A percentile compares a stretch with the other conserved stretches of the same genome.
Conservation (phyloP, 2,329 filamentous ascomycete species). For the Talaromyces piceae region DNA sequence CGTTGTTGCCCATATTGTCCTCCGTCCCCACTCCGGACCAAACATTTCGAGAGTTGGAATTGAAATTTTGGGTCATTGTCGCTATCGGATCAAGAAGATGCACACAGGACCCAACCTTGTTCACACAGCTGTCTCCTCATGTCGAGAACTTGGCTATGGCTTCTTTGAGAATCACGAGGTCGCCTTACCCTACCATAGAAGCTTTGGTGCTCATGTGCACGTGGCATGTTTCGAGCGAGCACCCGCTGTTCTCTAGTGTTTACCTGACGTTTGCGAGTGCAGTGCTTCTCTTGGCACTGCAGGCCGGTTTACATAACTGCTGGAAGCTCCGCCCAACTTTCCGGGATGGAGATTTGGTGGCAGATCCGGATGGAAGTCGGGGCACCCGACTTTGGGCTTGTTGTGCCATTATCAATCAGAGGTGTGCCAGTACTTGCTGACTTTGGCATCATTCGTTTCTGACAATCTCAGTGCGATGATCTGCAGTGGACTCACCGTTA, state of each 20-base stretch:
- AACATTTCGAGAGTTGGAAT: not conserved
- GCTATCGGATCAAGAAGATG: not conserved
- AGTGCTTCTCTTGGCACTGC: not conserved
- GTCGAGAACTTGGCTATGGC: not conserved
- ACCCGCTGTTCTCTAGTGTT: not conserved
- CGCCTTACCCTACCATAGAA: not conserved
- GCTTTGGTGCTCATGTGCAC: not conserved
- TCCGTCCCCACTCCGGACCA: not conserved
- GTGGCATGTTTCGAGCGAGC: not conserved
- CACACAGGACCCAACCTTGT: not conserved
- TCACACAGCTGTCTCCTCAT: not conserved
- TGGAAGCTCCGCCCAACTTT: not conserved
- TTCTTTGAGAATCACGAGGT: not conserved
- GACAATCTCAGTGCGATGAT: not conserved
- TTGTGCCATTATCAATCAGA: not conserved
- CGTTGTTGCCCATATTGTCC: not conserved
- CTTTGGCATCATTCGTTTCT: not conserved
- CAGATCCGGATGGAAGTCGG: not conserved
- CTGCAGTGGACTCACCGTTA: not conserved
- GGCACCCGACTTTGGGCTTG: not conserved
- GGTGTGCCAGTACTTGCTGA: not conserved
- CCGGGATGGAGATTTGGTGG: not conserved
- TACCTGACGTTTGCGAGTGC: not conserved
- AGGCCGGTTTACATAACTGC: not conserved
- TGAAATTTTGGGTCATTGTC: not conserved